Conservation (phyloP, 306 rosid genomes). For the Rubus parviflorus region DNA sequence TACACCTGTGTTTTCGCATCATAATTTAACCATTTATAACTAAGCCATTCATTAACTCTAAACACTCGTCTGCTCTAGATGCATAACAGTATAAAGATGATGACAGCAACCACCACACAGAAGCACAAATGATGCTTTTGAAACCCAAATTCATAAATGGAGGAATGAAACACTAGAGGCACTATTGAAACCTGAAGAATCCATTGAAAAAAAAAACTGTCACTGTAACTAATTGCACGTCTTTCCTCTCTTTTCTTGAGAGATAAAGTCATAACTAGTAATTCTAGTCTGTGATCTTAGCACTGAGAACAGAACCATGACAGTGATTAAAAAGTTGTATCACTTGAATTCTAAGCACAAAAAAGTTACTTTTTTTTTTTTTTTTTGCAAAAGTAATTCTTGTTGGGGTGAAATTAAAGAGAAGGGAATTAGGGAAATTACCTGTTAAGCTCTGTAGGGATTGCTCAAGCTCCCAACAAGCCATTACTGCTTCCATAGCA, state of each 20-base stretch:
- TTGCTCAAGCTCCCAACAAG: conserved; percentile 93
- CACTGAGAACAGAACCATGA: conserved; percentile 1
- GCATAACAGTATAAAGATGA: neutral
- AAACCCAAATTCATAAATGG: neutral
- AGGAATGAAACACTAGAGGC: neutral
- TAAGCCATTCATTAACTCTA: neutral
- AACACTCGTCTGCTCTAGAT: neutral
- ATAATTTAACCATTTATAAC: neutral
- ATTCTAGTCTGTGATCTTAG: neutral
- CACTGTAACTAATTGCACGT: neutral
- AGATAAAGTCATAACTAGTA: neutral
- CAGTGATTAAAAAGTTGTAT: neutral
- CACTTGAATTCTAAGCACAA: neutral
- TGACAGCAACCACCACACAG: no score
- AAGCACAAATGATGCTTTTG: neutral
- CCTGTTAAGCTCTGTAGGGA: conserved; percentile 86
- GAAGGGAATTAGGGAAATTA: conserved; percentile 19
- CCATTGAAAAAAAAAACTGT: neutral
- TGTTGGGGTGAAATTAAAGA: neutral
- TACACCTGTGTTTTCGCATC: conserved; percentile 50
- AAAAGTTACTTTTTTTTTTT: neutral
- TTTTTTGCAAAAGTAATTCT: neutral
- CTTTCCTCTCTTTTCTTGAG: neutral
- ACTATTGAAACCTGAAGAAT: neutral
- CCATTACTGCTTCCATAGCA: conserved; percentile 96